Base-by-base conservation (phyloP, 192 early-diverging fungal genomes). In the Tieghemiomyces parasiticus region DNA sequence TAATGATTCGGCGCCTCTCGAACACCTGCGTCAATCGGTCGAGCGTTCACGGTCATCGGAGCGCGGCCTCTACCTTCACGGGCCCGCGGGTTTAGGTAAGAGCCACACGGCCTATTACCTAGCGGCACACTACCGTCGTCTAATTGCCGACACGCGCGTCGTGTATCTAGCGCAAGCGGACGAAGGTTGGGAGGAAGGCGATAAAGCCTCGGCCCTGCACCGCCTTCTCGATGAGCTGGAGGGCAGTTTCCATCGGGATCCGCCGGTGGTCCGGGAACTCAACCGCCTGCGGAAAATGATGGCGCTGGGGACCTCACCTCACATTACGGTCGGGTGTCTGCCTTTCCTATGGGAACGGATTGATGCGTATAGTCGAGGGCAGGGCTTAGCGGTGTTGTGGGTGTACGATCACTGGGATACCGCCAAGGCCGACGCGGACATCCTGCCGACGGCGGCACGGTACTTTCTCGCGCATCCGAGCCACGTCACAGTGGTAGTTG, bases 261-360 rank as follows among this genome's bases (percentile, higher is more conserved):
- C 26, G 10, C 24, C 52, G 28, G 32, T 54, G 28, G 29, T 54
- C 4, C 52, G 52, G 9, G 24, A 32, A 16, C 28, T 54, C 20
- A 28, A 54, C 32, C 52, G 52, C 19, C 52, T 54, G 0, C 52
- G 52, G 26, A 25, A 30, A 6, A 20, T 54, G n/a, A 16, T 54
- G 24, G 52, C n/a, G n/a, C 52, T 54, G 9, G 52, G 32, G 28
- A 16, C 52, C 19, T 54, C 52, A 54, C 52, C 20, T 16, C 28
- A n/a, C 6, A n/a, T 54, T 32, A 6, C 32, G 4, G 20, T 22
- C 3, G 46, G 25, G 8, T 47, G 25, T 47, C 25, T 19, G 46
- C 2, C 20, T 9, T 25, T 31, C 10, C 19, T 19, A 30, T 16
- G 26, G 1, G 6, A 30, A 25, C 19, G 32, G 1, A 6, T 54